Evolutionary conservation across 176 grass and related monocot species (phyloP).

Genomic region (maize (Zea mays)): Zm-B73-REFERENCE-NAM-5.0 NC_050103.1:12355001-12355500

Average conservation of each 20-base stretch:
- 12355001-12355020: too few species aligned
- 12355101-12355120: constrained; percentile 68
- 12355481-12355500: neutral
- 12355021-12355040: too few species aligned
- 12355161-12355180: neutral
- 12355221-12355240: neutral
- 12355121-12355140: constrained; percentile 46
- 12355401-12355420: neutral
- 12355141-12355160: neutral
- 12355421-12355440: neutral
- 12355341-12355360: neutral
- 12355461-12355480: neutral
- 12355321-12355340: constrained; percentile 30
- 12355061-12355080: constrained; percentile 32
- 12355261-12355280: neutral
- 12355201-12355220: neutral
- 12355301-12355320: constrained; percentile 35
- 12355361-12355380: neutral
- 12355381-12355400: neutral
- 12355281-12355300: neutral
- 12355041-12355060: constrained; percentile 29
- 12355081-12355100: constrained; percentile 9
- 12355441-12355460: neutral
- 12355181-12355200: accelerated
- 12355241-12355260: neutral